phyloP scores from a whole-genome alignment of 768 basidiomycete species.

The Termitomyces sp. region DNA sequence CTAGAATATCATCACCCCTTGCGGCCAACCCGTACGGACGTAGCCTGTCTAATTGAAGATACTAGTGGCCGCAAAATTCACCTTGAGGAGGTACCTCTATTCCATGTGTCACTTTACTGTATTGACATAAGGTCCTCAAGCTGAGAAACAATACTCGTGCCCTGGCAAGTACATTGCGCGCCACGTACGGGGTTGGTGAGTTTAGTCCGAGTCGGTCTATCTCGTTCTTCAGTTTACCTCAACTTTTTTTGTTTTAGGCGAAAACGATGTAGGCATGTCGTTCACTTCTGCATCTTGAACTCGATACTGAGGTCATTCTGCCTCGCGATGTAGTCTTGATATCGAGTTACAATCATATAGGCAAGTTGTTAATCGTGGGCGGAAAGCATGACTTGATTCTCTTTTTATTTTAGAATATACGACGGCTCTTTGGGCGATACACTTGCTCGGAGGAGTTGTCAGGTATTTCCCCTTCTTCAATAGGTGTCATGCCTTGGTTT shows the following conservation, averaged over 20 bases:
- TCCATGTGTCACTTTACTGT: not conserved
- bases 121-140: conserved; percentile 8
- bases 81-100: conserved; percentile 30
- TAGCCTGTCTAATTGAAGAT: conserved; percentile 51
- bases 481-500: not conserved
- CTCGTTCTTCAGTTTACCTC: not conserved
- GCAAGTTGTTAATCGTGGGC: conserved; percentile 19
- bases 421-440: conserved; percentile 42
- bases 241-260: conserved; percentile 25
- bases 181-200: conserved; percentile 23
- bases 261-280: conserved; percentile 44
- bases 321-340: conserved; percentile 35
- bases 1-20: conserved; percentile 42
- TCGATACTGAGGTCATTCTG: not conserved
- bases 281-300: not conserved
- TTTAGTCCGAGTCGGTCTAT: not conserved
- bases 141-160: conserved; percentile 28
- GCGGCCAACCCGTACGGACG: conserved; percentile 29
- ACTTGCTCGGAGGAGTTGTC: conserved; percentile 44
- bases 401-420: conserved; percentile 34
- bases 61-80: conserved; percentile 32
- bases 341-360: conserved; percentile 48
- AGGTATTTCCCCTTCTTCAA: conserved; percentile 29
- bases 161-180: conserved; percentile 28
- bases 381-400: not conserved